Evolutionary conservation across 805 yeast genomes (phyloP), one percentile per base, ranked within the genome.

Genomic region (Debaryomyces maramus): DNA sequence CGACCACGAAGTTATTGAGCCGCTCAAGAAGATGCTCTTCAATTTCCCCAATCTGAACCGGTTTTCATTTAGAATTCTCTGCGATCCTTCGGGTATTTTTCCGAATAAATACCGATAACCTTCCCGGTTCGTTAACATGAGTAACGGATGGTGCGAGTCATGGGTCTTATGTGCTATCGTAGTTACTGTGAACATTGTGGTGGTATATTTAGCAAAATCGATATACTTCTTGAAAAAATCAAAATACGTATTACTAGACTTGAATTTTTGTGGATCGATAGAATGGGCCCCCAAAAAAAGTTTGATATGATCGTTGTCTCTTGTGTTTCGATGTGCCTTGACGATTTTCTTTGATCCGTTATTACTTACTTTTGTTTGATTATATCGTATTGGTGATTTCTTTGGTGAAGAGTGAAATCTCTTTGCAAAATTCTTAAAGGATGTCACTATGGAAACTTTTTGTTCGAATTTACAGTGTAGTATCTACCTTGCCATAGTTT

Each of bases 41-140:
- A 88, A 60, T 45, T 77, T 82, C 2, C 82, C 72, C 10, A 85
- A 61, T 33, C 74, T 71, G 18, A 82, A 56, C 32, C 78, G 77
- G 46, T 77, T 71, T 47, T 84, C 88, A 43, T 78, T 77, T 37
- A 88, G 61, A 3, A 77, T 65, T 52, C 99, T 67, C 58, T 91
- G 99, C 0, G 88, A 65, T 3, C 98, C 98, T 57, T 90, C 97
- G 3, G 91, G 78, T 3, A 87, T 61, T 39, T 81, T 80, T 3
- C 98, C 99, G 54, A 91, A 75, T 33, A 89, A 61, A 50, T 80
- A 85, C 41, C 76, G 58, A 38, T 63, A 60, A 4, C 88, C 86
- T 13, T 69, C 71, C 24, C 66, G 53, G 34, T 75, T 70, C 13
- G 72, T 61, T 32, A 85, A 59, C 52, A 79, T 60, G 10, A 83